A percentile compares a stretch with the other conserved stretches of the same genome.
These are phyloP conservation scores for Epichloe baconii DNA, from an alignment of 2,329 filamentous ascomycete genomes.

Conservation along the genomic window DNA sequence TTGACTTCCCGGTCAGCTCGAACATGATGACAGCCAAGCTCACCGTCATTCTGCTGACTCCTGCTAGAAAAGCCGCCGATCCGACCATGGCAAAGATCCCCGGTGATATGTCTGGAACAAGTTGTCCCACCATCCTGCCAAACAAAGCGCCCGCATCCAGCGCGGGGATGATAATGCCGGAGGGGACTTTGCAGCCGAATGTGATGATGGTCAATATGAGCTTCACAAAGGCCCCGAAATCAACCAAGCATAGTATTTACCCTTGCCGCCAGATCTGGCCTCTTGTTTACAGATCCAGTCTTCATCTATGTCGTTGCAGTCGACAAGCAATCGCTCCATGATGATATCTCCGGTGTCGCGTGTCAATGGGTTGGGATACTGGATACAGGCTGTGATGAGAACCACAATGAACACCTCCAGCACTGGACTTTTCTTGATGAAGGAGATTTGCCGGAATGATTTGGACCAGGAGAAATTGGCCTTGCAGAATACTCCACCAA, in stretches of 20 bases:
- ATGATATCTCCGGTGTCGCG: conserved; percentile 41
- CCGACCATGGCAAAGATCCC: conserved; percentile 51
- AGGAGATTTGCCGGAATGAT: conserved; percentile 34
- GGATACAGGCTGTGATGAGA: conserved; percentile 36
- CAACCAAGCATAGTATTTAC: conserved; percentile 35
- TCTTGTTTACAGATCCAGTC: conserved; percentile 40
- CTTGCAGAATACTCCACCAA: conserved; percentile 45
- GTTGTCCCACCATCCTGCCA: conserved; percentile 35
- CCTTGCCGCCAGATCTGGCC: conserved; percentile 17
- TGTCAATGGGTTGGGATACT: conserved; percentile 42
- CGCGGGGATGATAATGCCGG: conserved; percentile 47
- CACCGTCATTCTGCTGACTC: conserved; percentile 45
- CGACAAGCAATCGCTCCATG: conserved; percentile 42
- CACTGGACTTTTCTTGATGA: conserved; percentile 43
- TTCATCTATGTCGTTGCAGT: conserved; percentile 29
- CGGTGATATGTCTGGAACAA: conserved; percentile 30
- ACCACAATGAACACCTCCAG: conserved; percentile 42
- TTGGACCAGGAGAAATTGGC: conserved; percentile 44
- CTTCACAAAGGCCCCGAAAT: conserved; percentile 40
- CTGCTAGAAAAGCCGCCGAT: conserved; percentile 43
- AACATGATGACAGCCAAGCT: conserved; percentile 49
- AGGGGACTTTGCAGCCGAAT: conserved; percentile 47
- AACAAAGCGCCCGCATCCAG: conserved; percentile 45
- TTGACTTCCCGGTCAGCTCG: conserved; percentile 46
- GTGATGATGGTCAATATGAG: conserved; percentile 43